These are phyloP conservation scores for Castanospermum australe DNA, from an alignment of 306 rosid species.

Conservation along the genomic window DNA sequence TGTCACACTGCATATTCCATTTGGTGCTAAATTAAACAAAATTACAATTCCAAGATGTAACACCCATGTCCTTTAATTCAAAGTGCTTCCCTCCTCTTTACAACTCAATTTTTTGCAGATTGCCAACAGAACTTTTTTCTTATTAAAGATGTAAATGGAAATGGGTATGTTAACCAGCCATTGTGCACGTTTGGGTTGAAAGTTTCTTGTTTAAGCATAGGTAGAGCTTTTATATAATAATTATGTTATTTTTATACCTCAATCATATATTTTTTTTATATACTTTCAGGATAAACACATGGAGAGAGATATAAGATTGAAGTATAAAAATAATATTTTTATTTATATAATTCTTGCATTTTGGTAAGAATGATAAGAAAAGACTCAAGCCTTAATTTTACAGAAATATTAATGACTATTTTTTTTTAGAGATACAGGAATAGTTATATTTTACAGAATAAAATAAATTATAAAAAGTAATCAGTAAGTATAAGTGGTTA, in stretches of 20 bases:
- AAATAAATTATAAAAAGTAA: too few relatives aligned
- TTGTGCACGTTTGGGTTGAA: neutral
- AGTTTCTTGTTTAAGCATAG: neutral
- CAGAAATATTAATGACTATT: too few relatives aligned
- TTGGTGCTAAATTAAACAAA: neutral
- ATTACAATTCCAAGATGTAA: neutral
- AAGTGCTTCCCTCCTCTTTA: constrained; percentile 6
- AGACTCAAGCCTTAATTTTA: too few relatives aligned
- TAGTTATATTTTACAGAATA: too few relatives aligned
- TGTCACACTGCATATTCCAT: neutral
- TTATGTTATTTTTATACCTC: neutral
- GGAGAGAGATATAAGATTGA: too few relatives aligned
- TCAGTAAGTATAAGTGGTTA: too few relatives aligned
- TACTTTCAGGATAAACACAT: too few relatives aligned
- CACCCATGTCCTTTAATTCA: neutral
- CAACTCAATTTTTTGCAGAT: constrained; percentile 14
- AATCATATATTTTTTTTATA: neutral
- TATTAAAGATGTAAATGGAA: neutral
- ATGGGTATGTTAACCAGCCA: neutral
- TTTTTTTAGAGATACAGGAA: too few relatives aligned
- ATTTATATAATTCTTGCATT: too few relatives aligned
- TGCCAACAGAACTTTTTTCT: neutral
- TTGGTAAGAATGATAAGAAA: too few relatives aligned
- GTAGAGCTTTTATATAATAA: neutral
- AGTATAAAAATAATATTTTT: too few relatives aligned